These are phyloP conservation scores for Diaporthe sp. DNA, from an alignment of 2,329 filamentous ascomycete species.

Conservation along the genomic window DNA sequence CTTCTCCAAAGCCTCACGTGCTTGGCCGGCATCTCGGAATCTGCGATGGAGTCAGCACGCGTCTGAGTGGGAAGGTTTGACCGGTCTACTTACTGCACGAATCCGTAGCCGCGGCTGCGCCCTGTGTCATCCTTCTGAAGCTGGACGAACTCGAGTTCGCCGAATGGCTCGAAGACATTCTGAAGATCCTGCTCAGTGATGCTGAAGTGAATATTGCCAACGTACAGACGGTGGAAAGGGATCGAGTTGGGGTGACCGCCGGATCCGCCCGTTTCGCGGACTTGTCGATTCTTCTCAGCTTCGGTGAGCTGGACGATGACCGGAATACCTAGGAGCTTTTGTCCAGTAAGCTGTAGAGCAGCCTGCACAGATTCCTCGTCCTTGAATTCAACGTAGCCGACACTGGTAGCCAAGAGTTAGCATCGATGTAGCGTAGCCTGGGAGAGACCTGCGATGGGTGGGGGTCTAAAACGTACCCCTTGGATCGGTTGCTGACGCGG, in stretches of 20 bases:
- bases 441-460: background rate
- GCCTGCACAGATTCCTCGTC: slow-evolving; percentile 92
- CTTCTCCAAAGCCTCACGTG: slow-evolving; percentile 95
- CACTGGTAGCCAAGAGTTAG: slow-evolving; percentile 67
- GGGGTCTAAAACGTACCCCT: slow-evolving; percentile 78
- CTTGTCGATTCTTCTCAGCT: slow-evolving; percentile 99
- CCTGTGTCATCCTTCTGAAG: slow-evolving; percentile 95
- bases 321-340: slow-evolving; percentile 97
- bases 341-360: slow-evolving; percentile 97
- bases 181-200: slow-evolving; percentile 96
- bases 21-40: slow-evolving; percentile 90
- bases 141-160: slow-evolving; percentile 97
- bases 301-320: slow-evolving; percentile 99
- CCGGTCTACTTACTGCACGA: slow-evolving; percentile 86
- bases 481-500: slow-evolving; percentile 94
- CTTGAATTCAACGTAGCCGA: slow-evolving; percentile 99
- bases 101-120: slow-evolving; percentile 94
- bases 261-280: slow-evolving; percentile 81
- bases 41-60: slow-evolving; percentile 65
- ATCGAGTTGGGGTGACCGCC: slow-evolving; percentile 83
- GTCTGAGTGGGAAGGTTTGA: background rate
- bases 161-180: slow-evolving; percentile 97
- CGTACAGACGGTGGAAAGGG: slow-evolving; percentile 97
- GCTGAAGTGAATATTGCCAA: slow-evolving; percentile 99
- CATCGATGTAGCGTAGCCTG: background rate